A percentile compares a stretch with the other conserved stretches of the same genome.
Conservation (phyloP, 1,139 yeast genomes). For the Yamadazyma atmosphaerica region DNA sequence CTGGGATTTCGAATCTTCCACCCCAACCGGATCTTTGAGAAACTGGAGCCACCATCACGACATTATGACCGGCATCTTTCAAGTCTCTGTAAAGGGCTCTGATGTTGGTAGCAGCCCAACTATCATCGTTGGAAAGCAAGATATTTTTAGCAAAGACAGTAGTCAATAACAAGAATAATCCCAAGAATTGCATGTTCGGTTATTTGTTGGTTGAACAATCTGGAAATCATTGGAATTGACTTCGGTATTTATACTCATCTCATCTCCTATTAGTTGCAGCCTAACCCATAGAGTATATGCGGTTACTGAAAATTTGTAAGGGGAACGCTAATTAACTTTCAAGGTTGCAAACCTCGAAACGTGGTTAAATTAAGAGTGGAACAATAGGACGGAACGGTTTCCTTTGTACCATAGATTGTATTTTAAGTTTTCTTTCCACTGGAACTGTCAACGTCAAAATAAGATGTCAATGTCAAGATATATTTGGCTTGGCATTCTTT, state of each 20-base stretch:
- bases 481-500: too few species aligned
- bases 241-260: background rate
- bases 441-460: too few species aligned
- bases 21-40: slow-evolving; percentile 61
- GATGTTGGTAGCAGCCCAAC: slow-evolving; percentile 59
- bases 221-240: background rate
- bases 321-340: too few species aligned
- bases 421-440: too few species aligned
- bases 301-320: too few species aligned
- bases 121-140: slow-evolving; percentile 59
- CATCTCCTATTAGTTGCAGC: background rate
- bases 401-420: too few species aligned
- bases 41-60: slow-evolving; percentile 57
- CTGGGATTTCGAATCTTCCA: slow-evolving; percentile 52
- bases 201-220: background rate
- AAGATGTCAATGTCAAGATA: too few species aligned
- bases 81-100: slow-evolving; percentile 59
- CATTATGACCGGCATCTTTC: slow-evolving; percentile 55
- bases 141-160: slow-evolving; percentile 42
- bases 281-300: too few species aligned
- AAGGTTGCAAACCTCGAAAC: too few species aligned
- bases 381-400: too few species aligned
- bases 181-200: slow-evolving; percentile 13
- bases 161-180: slow-evolving; percentile 13
- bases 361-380: too few species aligned